Evolutionary conservation across 176 grass and related monocot species (phyloP).

Genomic region (Aegilops longissima): DNA sequence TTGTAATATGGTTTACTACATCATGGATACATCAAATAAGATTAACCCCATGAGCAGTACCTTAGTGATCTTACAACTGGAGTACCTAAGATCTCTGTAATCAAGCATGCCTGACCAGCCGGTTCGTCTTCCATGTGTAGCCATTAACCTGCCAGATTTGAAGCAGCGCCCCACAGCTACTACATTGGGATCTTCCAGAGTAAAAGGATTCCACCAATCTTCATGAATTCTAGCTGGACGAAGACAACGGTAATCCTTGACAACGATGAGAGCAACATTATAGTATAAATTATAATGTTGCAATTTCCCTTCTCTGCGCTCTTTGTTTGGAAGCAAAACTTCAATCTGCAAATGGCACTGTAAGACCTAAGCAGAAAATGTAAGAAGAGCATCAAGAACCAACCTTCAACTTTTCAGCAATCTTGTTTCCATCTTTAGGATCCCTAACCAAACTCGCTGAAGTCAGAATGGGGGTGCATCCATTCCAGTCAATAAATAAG

Average conservation of each 20-base stretch:
- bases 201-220: background rate
- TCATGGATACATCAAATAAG: background rate
- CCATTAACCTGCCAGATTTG: background rate
- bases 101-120: background rate
- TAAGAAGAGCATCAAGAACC: background rate
- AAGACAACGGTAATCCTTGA: background rate
- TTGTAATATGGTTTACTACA: background rate
- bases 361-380: background rate
- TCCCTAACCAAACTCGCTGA: conserved; percentile 15
- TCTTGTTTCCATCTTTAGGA: background rate
- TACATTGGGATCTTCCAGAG: background rate
- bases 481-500: conserved; percentile 7
- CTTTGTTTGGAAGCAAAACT: conserved; percentile 4
- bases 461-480: background rate
- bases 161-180: conserved; percentile 3
- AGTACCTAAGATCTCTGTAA: background rate
- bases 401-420: conserved; percentile 11
- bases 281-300: background rate
- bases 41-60: background rate
- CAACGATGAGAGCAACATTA: conserved; percentile 1
- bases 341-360: conserved; percentile 9
- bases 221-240: background rate
- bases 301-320: background rate
- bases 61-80: conserved; percentile 23
- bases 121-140: background rate